These are phyloP conservation scores for Trichoderma semiorbis DNA, from an alignment of 2,329 filamentous ascomycete genomes.

Conservation along the genomic window DNA sequence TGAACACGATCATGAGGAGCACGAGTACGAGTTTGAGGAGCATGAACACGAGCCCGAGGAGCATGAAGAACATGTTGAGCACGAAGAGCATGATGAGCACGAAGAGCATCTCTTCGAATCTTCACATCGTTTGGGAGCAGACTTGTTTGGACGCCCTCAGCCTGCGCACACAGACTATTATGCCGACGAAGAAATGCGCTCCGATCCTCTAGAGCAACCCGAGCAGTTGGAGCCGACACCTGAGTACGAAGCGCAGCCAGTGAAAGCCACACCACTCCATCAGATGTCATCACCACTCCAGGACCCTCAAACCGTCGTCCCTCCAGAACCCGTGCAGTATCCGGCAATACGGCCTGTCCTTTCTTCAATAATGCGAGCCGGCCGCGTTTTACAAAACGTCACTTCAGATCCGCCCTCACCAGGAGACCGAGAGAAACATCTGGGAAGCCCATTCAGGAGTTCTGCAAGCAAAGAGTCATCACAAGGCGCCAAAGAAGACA, in stretches of 20 bases:
- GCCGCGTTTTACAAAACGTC: constrained; percentile 54
- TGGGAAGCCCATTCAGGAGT: constrained; percentile 55
- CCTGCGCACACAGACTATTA: neutral
- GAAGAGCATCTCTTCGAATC: neutral
- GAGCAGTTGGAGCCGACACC: constrained; percentile 16
- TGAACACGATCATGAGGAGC: neutral
- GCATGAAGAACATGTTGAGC: too few species aligned
- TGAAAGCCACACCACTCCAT: constrained; percentile 36
- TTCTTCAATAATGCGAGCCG: constrained; percentile 57
- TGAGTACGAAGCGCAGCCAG: constrained; percentile 18
- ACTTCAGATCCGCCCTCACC: constrained; percentile 58
- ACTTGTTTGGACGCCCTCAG: neutral
- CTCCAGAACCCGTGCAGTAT: constrained; percentile 29
- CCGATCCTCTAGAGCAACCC: constrained; percentile 2
- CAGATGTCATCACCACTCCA: constrained; percentile 38
- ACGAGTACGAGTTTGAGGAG: neutral
- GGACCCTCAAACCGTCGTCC: constrained; percentile 31
- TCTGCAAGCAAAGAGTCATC: constrained; percentile 37
- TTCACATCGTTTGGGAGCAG: neutral
- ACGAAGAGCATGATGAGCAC: neutral
- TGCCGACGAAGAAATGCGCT: constrained; percentile 19
- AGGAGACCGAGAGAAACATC: constrained; percentile 45
- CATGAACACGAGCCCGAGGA: constrained; percentile 21
- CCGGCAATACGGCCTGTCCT: constrained; percentile 42
- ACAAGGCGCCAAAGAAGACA: constrained; percentile 28